phyloP scores from a whole-genome alignment of 192 early-diverging fungal genomes.

The Gigaspora rosea region DNA sequence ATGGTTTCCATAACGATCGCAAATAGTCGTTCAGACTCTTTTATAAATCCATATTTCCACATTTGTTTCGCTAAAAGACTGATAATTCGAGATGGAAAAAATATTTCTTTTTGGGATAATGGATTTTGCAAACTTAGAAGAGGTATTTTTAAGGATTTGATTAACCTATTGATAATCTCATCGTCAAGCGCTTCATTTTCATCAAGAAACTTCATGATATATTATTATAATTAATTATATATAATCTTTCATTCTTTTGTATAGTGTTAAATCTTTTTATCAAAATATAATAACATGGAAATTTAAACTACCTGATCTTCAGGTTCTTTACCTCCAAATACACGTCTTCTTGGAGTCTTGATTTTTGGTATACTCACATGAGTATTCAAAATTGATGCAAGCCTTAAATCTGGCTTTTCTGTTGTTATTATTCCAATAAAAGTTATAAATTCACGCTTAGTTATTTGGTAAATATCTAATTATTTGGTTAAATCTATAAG shows the following conservation, averaged over 20 bases:
- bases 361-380: conserved; percentile 30
- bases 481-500: too few relatives aligned
- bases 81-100: conserved; percentile 95
- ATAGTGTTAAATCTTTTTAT: not conserved
- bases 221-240: not conserved
- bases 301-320: conserved; percentile 39
- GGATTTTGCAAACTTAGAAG: conserved; percentile 76
- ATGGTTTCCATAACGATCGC: conserved; percentile 84
- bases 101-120: conserved; percentile 80
- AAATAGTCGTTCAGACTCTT: conserved; percentile 81
- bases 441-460: conserved; percentile 26
- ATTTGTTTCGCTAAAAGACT: conserved; percentile 83
- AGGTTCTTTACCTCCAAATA: conserved; percentile 36
- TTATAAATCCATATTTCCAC: conserved; percentile 80
- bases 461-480: too few relatives aligned
- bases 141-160: conserved; percentile 88
- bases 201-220: conserved; percentile 64
- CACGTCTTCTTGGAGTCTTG: conserved; percentile 13
- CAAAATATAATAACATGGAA: not conserved
- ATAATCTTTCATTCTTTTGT: not conserved
- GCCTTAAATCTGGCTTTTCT: conserved; percentile 22
- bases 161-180: conserved; percentile 88
- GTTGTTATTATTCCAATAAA: conserved; percentile 26
- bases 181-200: conserved; percentile 64
- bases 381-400: conserved; percentile 13